phyloP scores from a whole-genome alignment of 192 early-diverging fungal genomes.

The Kappamyces sp. region DNA sequence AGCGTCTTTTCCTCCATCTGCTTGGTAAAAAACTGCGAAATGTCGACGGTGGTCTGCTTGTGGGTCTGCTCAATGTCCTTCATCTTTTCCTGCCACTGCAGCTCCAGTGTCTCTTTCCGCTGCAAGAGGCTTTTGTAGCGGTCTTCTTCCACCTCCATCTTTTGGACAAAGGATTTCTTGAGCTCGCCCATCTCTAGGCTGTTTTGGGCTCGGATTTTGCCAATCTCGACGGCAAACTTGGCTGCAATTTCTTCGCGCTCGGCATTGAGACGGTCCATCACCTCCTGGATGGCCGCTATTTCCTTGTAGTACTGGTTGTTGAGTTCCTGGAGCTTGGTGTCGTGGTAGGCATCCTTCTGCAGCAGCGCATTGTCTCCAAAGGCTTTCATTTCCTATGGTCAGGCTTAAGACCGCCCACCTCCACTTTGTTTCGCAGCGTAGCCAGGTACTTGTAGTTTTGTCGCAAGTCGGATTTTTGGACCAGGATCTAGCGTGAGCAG shows the following conservation, averaged over 20 bases:
- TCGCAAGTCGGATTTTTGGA: slow-evolving; percentile 44
- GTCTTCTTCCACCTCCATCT: slow-evolving; percentile 41
- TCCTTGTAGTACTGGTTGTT: slow-evolving; percentile 43
- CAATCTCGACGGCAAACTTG: slow-evolving; percentile 26
- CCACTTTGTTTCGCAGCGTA: slow-evolving; percentile 40
- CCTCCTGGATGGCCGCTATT: slow-evolving; percentile 42
- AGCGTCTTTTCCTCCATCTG: slow-evolving; percentile 42
- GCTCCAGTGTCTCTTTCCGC: slow-evolving; percentile 25
- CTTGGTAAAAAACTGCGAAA: slow-evolving; percentile 34
- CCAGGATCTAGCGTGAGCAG: slow-evolving; percentile 36
- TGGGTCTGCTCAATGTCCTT: slow-evolving; percentile 26
- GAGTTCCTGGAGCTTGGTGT: slow-evolving; percentile 39
- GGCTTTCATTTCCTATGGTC: slow-evolving; percentile 35
- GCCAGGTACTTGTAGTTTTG: slow-evolving; percentile 33
- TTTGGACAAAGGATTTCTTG: slow-evolving; percentile 28
- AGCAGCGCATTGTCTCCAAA: slow-evolving; percentile 46
- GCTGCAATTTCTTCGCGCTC: slow-evolving; percentile 33
- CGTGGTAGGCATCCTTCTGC: slow-evolving; percentile 43
- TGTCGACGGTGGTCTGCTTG: slow-evolving; percentile 25
- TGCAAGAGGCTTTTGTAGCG: slow-evolving; percentile 31
- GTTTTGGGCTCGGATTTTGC: slow-evolving; percentile 21
- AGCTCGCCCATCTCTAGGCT: slow-evolving; percentile 29
- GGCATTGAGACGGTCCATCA: slow-evolving; percentile 22
- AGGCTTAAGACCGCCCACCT: slow-evolving; percentile 16
- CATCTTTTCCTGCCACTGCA: slow-evolving; percentile 43